Base-by-base conservation (phyloP, 306 rosid species). In the Bauhinia variegata region DNA sequence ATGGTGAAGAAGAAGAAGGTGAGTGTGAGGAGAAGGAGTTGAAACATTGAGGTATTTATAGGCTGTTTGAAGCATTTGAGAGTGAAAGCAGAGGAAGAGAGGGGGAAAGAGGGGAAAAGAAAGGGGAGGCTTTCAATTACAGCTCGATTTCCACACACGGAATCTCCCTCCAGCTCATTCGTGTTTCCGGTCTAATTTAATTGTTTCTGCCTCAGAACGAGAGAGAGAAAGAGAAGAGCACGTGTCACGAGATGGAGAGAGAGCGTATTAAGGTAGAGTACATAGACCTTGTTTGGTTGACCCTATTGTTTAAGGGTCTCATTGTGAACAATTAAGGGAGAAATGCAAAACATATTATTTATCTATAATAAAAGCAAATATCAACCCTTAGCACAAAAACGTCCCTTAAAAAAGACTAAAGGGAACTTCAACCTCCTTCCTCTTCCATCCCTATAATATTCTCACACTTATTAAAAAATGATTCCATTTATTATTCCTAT, bases 161-260 rank as follows among this genome's bases (percentile, higher is more conserved):
- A 87, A 80, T 80, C 90, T 75, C 75, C 83, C 71, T 87, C 81
- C 96, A 89, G 92, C 92, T 89, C 82, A 65, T 75, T 37, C 63
- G 57, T 51, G 33, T 65, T 44, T 77, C 62, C 58, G 5, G 10
- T 69, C 41, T 65, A 71, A 54, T 72, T 80, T 48, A 60, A 30
- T 75, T 75, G 32, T 32, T 2, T 55, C n/a, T n/a, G n/a, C n/a
- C n/a, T n/a, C n/a, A n/a, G 46, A 31, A n/a, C n/a, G n/a, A n/a
- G n/a, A n/a, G n/a, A n/a, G n/a, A n/a, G n/a, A n/a, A n/a, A n/a
- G n/a, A n/a, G n/a, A 51, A 8, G 50, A 67, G 75, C 82, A 83
- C 84, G 82, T 83, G 87, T 79, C 82, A 43, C 33, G 48, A 68
- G 79, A 8, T 46, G 23, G 64, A 41, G 11, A 36, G 7, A 52